These are phyloP conservation scores for Maudiozyma barnettii DNA, from an alignment of 805 yeast species.

Conservation along the genomic window DNA sequence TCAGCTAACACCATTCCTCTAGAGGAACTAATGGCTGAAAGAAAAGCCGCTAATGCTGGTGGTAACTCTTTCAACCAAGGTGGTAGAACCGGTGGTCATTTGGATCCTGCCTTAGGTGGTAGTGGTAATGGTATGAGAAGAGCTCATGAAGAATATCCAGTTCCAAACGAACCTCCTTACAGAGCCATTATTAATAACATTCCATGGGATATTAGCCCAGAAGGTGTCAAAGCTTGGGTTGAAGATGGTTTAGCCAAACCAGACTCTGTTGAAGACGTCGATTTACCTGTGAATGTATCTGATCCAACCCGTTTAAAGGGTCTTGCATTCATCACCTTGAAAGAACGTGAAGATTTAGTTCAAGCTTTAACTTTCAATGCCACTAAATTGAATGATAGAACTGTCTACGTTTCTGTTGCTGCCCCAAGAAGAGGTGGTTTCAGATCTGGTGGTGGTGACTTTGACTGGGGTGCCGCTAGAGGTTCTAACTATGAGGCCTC, in stretches of 20 bases:
- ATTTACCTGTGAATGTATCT: constrained; percentile 59
- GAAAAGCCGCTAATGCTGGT: constrained; percentile 15
- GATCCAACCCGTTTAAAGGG: constrained; percentile 68
- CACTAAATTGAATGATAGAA: constrained; percentile 60
- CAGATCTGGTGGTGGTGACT: constrained; percentile 36
- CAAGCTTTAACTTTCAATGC: constrained; percentile 64
- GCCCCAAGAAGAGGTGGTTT: constrained; percentile 45
- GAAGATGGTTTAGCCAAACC: constrained; percentile 42
- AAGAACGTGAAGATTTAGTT: constrained; percentile 66
- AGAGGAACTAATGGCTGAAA: constrained; percentile 12
- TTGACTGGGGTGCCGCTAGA: constrained; percentile 42
- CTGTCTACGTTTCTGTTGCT: constrained; percentile 69
- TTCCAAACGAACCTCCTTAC: constrained; percentile 88
- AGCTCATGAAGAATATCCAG: constrained; percentile 62
- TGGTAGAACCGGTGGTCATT: constrained; percentile 21
- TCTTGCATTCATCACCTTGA: constrained; percentile 79
- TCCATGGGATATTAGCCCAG: constrained; percentile 73
- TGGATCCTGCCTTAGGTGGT: constrained; percentile 34
- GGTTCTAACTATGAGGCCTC: constrained; percentile 30
- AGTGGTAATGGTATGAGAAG: constrained; percentile 27
- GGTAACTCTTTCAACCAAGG: constrained; percentile 5
- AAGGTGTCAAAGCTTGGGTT: constrained; percentile 49
- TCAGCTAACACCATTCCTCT: constrained; percentile 23
- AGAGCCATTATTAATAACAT: constrained; percentile 83
- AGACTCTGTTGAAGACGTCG: constrained; percentile 52